Base-by-base conservation (phyloP, 495 filamentous ascomycete genomes). In the Chaetomium fimeti region DNA sequence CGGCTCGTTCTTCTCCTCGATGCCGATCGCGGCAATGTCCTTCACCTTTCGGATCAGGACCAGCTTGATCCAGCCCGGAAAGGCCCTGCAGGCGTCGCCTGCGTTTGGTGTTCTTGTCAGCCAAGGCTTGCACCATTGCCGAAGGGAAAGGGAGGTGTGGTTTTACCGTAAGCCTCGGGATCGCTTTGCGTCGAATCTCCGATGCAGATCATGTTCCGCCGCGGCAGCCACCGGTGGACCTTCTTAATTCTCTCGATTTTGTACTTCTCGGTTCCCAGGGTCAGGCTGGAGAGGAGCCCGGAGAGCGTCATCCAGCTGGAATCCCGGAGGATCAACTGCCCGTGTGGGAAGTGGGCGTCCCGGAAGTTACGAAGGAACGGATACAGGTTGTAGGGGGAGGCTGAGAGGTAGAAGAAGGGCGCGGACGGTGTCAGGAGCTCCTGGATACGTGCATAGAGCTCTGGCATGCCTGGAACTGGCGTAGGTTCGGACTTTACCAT, bases 351-450 rank as follows among this genome's bases (percentile, higher is more conserved):
- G 74, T 91, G 73, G 18, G 79, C 68, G 60, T 87, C 76, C 0
- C 91, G 77, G 80, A 98, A 91, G 0, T 78, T 68, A 63, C 81
- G 85, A n/a, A 97, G 84, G 78, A 96, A 95, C 2, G 89, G 87
- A 74, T 96, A 96, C 4, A 98, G 84, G 66, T 96, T 97, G 79
- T 97, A 96, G 1, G 93, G 93, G 3, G 91, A 96, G 2, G 93
- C 93, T 5, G 91, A 95, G 56, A 98, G 85, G 76, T 98, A 98
- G 76, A 94, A 96, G 84, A 88, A 97, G 1, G 90, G 82, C 12
- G 93, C 88, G 3, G 77, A 72, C 5, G 81, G 62, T 5, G 89
- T 81, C 25, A 81, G 67, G 59, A 83, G 67, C 13, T 76, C 72
- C 55, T 86, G 78, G 29, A 94, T 80, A 60, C 85, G 77, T 24